These are phyloP conservation scores for Aspergillus phoenicis DNA, from an alignment of 2,329 filamentous ascomycete species.

Conservation along the genomic window DNA sequence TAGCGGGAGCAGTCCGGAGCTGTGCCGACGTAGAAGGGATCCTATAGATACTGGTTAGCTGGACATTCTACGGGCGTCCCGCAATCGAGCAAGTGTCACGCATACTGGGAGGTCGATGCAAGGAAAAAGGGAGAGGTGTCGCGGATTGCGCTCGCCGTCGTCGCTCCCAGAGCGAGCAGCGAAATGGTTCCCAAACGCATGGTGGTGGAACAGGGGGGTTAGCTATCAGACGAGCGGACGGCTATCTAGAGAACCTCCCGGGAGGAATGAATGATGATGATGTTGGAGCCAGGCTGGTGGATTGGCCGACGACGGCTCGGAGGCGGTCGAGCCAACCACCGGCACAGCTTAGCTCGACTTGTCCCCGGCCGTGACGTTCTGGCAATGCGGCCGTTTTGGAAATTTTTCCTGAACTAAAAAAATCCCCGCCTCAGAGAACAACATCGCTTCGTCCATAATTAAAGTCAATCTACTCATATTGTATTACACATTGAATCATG, in stretches of 20 bases:
- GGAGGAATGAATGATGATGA: conserved; percentile 26
- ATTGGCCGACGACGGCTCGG: conserved; percentile 28
- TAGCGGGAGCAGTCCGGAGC: conserved; percentile 47
- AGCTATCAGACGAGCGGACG: conserved; percentile 15
- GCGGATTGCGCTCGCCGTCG: conserved; percentile 70
- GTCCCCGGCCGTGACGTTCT: conserved; percentile 5
- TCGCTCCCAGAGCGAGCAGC: conserved; percentile 56
- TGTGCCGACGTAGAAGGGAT: conserved; percentile 43
- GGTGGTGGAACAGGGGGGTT: conserved; percentile 26
- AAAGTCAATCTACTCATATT: not conserved
- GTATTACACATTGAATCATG: conserved; percentile 38
- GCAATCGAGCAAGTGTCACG: conserved; percentile 15
- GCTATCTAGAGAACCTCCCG: conserved; percentile 21
- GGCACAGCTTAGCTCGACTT: conserved; percentile 30
- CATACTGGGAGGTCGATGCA: conserved; percentile 81
- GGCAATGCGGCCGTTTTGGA: conserved; percentile 1
- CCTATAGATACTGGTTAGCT: conserved; percentile 35
- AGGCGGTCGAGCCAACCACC: conserved; percentile 39
- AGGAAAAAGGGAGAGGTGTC: conserved; percentile 89
- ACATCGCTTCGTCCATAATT: not conserved
- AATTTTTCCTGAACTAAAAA: not conserved
- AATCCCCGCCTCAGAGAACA: not conserved
- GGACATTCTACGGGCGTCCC: conserved; percentile 15
- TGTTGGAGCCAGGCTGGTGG: conserved; percentile 32
- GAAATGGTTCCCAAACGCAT: conserved; percentile 49